Percentiles rank a stretch among this genome's conserved stretches.
Evolutionary conservation across 148 eudicot genomes (phyloP).

Genomic region (Persicaria tinctoria): DNA sequence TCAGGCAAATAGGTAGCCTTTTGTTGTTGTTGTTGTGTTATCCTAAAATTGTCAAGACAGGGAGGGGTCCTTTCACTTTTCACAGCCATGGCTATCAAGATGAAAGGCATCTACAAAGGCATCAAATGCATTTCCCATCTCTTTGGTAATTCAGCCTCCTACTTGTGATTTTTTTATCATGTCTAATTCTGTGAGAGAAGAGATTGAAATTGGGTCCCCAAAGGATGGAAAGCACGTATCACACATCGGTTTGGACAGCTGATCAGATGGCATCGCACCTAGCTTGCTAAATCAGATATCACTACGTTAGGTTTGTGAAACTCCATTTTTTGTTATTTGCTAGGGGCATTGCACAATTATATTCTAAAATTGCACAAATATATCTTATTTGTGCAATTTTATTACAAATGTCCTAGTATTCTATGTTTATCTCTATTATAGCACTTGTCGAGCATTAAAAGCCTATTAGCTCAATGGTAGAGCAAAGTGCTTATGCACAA

Average conservation of each 20-base stretch:
- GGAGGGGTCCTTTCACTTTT: not conserved
- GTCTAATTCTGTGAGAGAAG: slow-evolving; percentile 24
- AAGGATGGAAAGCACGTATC: slow-evolving; percentile 87
- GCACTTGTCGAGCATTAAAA: too few species aligned
- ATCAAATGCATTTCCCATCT: slow-evolving; percentile 74
- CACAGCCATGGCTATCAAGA: slow-evolving; percentile 37
- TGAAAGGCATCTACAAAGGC: slow-evolving; percentile 48
- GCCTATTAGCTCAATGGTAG: too few species aligned
- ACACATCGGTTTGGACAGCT: slow-evolving; percentile 75
- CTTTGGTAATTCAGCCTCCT: slow-evolving; percentile 43
- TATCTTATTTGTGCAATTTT: too few species aligned
- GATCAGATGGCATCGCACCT: slow-evolving; percentile 51
- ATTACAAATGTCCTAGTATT: too few species aligned
- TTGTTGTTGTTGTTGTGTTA: not conserved
- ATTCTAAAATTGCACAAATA: too few species aligned
- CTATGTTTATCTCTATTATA: too few species aligned
- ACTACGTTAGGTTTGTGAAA: too few species aligned
- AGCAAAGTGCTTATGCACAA: too few species aligned
- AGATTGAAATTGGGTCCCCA: slow-evolving; percentile 74
- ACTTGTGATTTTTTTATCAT: slow-evolving; percentile 2
- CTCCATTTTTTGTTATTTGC: too few species aligned
- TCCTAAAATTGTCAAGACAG: not conserved
- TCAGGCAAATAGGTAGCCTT: slow-evolving; percentile 1
- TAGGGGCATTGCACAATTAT: too few species aligned
- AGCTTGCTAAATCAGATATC: slow-evolving; percentile 50